These are phyloP conservation scores for Astraeus odoratus DNA, from an alignment of 768 basidiomycete species.

Conservation along the genomic window DNA sequence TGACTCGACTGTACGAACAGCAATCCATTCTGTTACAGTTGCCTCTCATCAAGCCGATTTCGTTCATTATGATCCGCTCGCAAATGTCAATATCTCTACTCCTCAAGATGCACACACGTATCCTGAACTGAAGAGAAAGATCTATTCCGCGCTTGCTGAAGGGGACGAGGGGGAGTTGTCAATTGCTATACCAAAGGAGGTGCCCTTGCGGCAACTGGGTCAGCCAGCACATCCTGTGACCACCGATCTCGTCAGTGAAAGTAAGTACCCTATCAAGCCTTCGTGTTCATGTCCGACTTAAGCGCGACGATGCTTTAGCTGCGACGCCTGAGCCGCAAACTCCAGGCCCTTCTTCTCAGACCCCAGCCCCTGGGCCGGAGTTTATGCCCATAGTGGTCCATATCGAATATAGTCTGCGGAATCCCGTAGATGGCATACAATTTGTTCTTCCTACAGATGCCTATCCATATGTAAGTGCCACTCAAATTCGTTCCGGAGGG, in stretches of 20 bases:
- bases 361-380: slow-evolving; percentile 43
- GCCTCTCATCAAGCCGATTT: slow-evolving; percentile 70
- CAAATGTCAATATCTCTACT: slow-evolving; percentile 57
- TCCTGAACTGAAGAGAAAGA: slow-evolving; percentile 86
- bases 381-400: slow-evolving; percentile 70
- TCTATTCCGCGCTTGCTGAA: slow-evolving; percentile 88
- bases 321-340: slow-evolving; percentile 84
- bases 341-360: slow-evolving; percentile 35
- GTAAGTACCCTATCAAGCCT: slow-evolving; percentile 30
- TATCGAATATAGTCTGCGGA: slow-evolving; percentile 74
- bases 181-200: slow-evolving; percentile 75
- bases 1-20: slow-evolving; percentile 33
- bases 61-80: slow-evolving; percentile 68
- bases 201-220: slow-evolving; percentile 55
- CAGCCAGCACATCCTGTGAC: slow-evolving; percentile 30
- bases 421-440: slow-evolving; percentile 80
- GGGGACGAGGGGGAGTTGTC: slow-evolving; percentile 93
- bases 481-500: slow-evolving; percentile 1
- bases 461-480: slow-evolving; percentile 71
- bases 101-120: slow-evolving; percentile 79
- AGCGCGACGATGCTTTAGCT: slow-evolving; percentile 29
- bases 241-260: slow-evolving; percentile 48
- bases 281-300: slow-evolving; percentile 4
- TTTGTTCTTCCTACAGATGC: slow-evolving; percentile 76
- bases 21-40: slow-evolving; percentile 68